phyloP scores from a whole-genome alignment of 371 early-diverging fungal genomes.

The Zychaea mexicana region DNA sequence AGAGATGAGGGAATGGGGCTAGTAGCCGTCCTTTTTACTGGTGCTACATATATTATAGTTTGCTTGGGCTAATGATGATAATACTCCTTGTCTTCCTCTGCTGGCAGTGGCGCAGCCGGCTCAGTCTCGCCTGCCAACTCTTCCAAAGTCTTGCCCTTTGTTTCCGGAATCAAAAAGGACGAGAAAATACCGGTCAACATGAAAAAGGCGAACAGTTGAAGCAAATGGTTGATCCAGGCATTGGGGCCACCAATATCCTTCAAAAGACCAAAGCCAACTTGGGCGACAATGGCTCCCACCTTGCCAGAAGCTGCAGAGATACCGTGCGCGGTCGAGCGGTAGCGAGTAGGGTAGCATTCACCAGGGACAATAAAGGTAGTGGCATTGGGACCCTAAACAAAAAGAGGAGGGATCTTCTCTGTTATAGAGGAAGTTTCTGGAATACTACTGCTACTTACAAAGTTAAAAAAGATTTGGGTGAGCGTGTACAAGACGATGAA shows the following conservation, averaged over 20 bases:
- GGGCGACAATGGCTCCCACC: constrained; percentile 81
- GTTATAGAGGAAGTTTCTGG: not conserved
- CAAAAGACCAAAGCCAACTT: constrained; percentile 73
- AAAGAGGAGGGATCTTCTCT: not conserved
- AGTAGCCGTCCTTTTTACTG: too few species aligned
- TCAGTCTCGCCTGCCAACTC: constrained; percentile 39
- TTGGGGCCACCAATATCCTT: constrained; percentile 72
- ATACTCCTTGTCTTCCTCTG: too few species aligned
- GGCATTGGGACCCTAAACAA: constrained; percentile 65
- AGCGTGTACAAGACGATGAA: constrained; percentile 77
- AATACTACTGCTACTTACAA: constrained; percentile 33
- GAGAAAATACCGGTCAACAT: constrained; percentile 72
- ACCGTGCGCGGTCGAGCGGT: constrained; percentile 86
- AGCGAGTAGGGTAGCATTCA: constrained; percentile 88
- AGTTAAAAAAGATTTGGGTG: constrained; percentile 90
- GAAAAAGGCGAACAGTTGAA: constrained; percentile 76
- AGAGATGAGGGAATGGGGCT: too few species aligned
- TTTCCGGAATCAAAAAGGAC: constrained; percentile 56
- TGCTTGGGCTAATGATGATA: too few species aligned
- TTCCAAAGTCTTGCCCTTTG: constrained; percentile 48
- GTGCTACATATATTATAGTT: too few species aligned
- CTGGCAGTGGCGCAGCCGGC: not conserved
- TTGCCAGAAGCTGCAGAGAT: constrained; percentile 89
- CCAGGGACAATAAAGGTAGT: constrained; percentile 86
- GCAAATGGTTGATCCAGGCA: constrained; percentile 64